Evolutionary conservation across 805 yeast species (phyloP).

Genomic region (Kuraishia borneana): DNA sequence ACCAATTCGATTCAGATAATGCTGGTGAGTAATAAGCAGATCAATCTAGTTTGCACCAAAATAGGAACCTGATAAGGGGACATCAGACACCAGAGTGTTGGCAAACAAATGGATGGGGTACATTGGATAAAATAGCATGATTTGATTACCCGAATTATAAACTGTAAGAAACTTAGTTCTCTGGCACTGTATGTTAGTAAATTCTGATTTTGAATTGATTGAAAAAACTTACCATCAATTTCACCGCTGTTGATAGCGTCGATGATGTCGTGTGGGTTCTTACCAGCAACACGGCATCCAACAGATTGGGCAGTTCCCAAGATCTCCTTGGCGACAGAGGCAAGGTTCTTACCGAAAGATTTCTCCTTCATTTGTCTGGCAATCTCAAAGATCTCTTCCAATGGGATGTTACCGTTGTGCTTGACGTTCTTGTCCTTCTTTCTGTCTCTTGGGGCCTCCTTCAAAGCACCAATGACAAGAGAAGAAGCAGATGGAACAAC

Average conservation of each 20-base stretch:
- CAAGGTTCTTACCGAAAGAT: conserved; percentile 95
- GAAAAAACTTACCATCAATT: conserved; percentile 54
- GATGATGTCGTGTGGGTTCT: conserved; percentile 98
- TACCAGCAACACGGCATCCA: conserved; percentile 98
- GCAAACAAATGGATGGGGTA: conserved; percentile 40
- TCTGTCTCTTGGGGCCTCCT: conserved; percentile 99
- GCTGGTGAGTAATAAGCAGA: conserved; percentile 66
- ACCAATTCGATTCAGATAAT: conserved; percentile 2
- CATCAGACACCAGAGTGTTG: conserved; percentile 83
- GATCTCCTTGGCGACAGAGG: conserved; percentile 96
- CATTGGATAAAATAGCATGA: not conserved
- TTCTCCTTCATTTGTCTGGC: conserved; percentile 97
- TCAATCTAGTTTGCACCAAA: conserved; percentile 80
- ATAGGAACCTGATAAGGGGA: conserved; percentile 68
- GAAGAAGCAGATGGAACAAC: conserved; percentile 99
- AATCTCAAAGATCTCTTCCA: conserved; percentile 92
- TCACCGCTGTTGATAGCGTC: conserved; percentile 98
- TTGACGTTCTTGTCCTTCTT: conserved; percentile 99
- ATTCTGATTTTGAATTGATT: conserved; percentile 8
- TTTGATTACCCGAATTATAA: conserved; percentile 1
- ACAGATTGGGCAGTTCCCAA: conserved; percentile 99
- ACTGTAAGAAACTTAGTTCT: conserved; percentile 36
- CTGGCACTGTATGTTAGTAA: conserved; percentile 43
- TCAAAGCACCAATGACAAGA: conserved; percentile 95
- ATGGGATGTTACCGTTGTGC: conserved; percentile 98